These are phyloP conservation scores for Zasmidium citrigriseum DNA, from an alignment of 2,329 filamentous ascomycete species.

Conservation along the genomic window DNA sequence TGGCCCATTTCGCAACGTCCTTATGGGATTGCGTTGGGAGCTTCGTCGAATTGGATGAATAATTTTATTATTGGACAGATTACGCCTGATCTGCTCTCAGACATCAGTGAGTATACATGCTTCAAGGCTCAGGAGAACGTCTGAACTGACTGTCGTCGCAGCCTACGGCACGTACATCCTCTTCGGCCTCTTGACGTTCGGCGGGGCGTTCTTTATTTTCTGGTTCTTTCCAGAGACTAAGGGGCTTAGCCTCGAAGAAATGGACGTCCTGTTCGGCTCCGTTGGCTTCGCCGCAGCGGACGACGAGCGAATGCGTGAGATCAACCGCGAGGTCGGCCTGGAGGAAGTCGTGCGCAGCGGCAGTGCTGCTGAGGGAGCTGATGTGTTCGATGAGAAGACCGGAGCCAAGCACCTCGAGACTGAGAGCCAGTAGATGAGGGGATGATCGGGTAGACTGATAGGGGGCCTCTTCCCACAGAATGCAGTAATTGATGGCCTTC, in stretches of 20 bases:
- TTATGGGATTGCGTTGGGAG: constrained; percentile 70
- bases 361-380: constrained; percentile 9
- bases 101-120: constrained; percentile 40
- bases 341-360: constrained; percentile 34
- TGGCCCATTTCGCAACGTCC: constrained; percentile 71
- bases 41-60: constrained; percentile 49
- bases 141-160: neutral
- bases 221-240: constrained; percentile 56
- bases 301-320: constrained; percentile 70
- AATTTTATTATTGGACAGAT: constrained; percentile 56
- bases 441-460: neutral
- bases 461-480: too few species aligned
- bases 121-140: neutral
- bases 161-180: constrained; percentile 70
- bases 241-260: constrained; percentile 48
- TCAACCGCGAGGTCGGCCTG: constrained; percentile 69
- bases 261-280: constrained; percentile 36
- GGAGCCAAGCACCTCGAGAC: constrained; percentile 15
- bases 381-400: constrained; percentile 20
- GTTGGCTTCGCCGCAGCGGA: constrained; percentile 68
- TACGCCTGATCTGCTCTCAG: constrained; percentile 1
- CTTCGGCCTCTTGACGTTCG: constrained; percentile 65
- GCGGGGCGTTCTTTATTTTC: constrained; percentile 59
- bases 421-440: constrained; percentile 3
- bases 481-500: too few species aligned